Evolutionary conservation across 768 basidiomycete species (phyloP).

Genomic region (Russula ochroleuca): DNA sequence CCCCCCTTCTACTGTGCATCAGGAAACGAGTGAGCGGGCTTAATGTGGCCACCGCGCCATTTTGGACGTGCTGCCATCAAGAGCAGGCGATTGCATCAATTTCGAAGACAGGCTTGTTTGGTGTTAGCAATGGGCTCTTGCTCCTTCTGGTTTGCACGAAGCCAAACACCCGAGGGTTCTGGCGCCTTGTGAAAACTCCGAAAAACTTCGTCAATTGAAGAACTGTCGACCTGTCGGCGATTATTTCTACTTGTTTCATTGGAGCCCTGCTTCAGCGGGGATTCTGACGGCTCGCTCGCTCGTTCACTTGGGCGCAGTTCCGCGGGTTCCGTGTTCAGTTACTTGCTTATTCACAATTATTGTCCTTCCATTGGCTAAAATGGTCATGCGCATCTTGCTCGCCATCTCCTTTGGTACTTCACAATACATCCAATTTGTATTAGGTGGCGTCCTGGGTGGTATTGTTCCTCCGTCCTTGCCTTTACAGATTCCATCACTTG

Average conservation of each 20-base stretch:
- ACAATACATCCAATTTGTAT: not conserved
- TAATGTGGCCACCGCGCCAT: not conserved
- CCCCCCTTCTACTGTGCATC: not conserved
- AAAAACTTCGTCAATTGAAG: not conserved
- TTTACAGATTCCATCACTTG: not conserved
- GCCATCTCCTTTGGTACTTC: not conserved
- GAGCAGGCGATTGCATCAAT: not conserved
- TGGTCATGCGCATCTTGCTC: not conserved
- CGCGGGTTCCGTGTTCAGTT: not conserved
- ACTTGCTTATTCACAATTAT: not conserved
- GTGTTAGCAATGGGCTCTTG: not conserved
- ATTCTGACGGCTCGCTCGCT: not conserved
- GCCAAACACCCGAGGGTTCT: not conserved
- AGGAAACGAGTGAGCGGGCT: not conserved
- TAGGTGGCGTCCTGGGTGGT: not conserved
- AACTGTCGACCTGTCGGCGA: not conserved
- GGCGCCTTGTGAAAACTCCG: not conserved
- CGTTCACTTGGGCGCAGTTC: not conserved
- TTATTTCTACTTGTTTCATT: not conserved
- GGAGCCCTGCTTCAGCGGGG: not conserved
- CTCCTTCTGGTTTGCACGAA: not conserved
- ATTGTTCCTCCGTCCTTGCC: not conserved
- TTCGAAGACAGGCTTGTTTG: not conserved
- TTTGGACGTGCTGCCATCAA: not conserved
- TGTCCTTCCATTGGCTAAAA: not conserved